These are phyloP conservation scores for Suhomyces wounanorum DNA, from an alignment of 1,139 yeast species.

Conservation along the genomic window DNA sequence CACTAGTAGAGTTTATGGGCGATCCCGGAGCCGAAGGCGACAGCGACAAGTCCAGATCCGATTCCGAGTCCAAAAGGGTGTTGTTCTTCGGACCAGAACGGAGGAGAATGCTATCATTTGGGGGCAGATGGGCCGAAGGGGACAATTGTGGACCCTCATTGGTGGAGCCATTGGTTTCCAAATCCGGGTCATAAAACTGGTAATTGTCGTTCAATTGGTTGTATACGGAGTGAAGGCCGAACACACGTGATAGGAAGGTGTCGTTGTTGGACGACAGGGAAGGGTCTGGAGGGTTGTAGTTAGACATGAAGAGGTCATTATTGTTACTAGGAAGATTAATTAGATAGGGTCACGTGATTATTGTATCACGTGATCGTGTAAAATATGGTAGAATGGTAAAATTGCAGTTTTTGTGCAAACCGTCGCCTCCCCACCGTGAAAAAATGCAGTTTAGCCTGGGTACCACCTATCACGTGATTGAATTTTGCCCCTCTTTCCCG, in stretches of 20 bases:
- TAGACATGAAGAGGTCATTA: constrained; percentile 4
- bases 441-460: too few species aligned
- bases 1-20: background rate
- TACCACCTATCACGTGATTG: too few species aligned
- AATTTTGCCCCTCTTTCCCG: too few species aligned
- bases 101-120: constrained; percentile 1
- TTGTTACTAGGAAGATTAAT: background rate
- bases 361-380: background rate
- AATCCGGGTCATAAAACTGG: constrained; percentile 43
- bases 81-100: constrained; percentile 8
- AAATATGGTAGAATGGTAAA: too few species aligned
- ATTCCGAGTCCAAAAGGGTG: constrained; percentile 34
- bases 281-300: constrained; percentile 7
- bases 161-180: constrained; percentile 16
- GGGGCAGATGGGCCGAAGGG: background rate
- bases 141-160: background rate
- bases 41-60: constrained; percentile 37
- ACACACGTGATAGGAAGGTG: constrained; percentile 58
- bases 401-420: too few species aligned
- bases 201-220: constrained; percentile 43
- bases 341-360: constrained; percentile 3
- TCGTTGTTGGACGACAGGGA: constrained; percentile 29
- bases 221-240: constrained; percentile 54
- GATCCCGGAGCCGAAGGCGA: constrained; percentile 18
- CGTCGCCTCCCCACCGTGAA: too few species aligned